Conservation (phyloP, 78 protist species). For the Dictyostelium citrinum region DNA sequence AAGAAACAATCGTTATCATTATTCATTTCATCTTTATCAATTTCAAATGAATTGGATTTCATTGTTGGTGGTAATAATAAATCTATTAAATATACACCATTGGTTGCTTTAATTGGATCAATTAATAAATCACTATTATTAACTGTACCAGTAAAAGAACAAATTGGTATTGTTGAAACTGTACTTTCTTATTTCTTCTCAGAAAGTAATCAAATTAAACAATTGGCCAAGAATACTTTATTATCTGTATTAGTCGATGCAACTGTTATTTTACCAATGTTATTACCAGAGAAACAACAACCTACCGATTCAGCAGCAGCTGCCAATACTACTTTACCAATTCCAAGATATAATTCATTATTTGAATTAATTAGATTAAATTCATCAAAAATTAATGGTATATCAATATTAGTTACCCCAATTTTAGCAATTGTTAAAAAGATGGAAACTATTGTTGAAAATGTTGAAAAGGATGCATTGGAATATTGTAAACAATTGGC, state of each 20-base stretch:
- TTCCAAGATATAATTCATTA: conserved; percentile 32
- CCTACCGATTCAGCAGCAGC: background rate
- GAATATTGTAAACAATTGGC: conserved; percentile 54
- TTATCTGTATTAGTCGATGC: background rate
- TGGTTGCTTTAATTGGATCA: background rate
- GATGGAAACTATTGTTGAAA: background rate
- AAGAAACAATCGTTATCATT: background rate
- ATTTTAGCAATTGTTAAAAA: background rate
- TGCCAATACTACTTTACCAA: background rate
- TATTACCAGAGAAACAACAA: background rate
- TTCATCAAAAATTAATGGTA: background rate
- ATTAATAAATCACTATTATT: background rate
- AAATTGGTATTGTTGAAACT: background rate
- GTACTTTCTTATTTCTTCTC: background rate
- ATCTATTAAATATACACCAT: background rate
- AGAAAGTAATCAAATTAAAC: background rate
- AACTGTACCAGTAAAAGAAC: conserved; percentile 8
- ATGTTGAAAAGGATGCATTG: background rate
- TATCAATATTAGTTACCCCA: background rate
- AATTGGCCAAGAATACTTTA: background rate
- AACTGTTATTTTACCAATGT: conserved; percentile 24
- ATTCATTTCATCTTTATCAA: background rate
- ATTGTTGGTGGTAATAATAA: too few species aligned
- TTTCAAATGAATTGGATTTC: background rate
- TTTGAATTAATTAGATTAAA: conserved; percentile 18